These are phyloP conservation scores for Macadamia integrifolia DNA, from an alignment of 164 flowering plant species.

Conservation along the genomic window DNA sequence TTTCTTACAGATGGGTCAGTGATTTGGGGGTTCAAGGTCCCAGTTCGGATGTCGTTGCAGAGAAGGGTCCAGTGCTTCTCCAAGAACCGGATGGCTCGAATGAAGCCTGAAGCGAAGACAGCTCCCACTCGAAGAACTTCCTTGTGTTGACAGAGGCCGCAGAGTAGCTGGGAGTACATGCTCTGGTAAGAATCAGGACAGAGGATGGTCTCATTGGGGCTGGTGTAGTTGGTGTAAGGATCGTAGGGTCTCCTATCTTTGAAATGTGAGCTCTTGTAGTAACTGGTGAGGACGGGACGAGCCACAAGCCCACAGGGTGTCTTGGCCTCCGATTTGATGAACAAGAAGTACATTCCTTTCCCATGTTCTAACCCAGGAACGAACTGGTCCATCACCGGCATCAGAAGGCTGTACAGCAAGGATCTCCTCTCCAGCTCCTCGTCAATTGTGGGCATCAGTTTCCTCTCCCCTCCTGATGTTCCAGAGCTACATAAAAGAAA, in stretches of 20 bases:
- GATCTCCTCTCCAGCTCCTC: neutral
- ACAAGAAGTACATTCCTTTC: conserved; percentile 39
- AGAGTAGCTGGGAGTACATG: conserved; percentile 13
- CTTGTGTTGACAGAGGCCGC: conserved; percentile 1
- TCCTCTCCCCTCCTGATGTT: neutral
- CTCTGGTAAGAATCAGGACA: conserved; percentile 10
- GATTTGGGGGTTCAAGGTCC: neutral
- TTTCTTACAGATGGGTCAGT: neutral
- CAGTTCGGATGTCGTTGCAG: neutral
- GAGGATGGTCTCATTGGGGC: conserved; percentile 14
- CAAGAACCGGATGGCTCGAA: neutral
- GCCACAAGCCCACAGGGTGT: conserved; percentile 7
- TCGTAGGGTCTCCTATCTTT: conserved; percentile 2
- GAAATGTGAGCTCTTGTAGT: conserved; percentile 11
- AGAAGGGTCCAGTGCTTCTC: neutral
- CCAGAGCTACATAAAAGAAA: neutral
- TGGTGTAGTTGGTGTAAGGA: conserved; percentile 6
- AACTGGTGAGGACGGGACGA: conserved; percentile 7
- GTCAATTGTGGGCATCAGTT: neutral
- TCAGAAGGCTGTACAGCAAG: conserved; percentile 27
- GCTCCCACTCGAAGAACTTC: neutral
- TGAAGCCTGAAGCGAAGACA: neutral
- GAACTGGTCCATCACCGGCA: conserved; percentile 39
- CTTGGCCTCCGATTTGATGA: conserved; percentile 22
- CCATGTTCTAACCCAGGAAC: conserved; percentile 36